Conservation (phyloP, 495 filamentous ascomycete species). For the Penicillium fimorum region DNA sequence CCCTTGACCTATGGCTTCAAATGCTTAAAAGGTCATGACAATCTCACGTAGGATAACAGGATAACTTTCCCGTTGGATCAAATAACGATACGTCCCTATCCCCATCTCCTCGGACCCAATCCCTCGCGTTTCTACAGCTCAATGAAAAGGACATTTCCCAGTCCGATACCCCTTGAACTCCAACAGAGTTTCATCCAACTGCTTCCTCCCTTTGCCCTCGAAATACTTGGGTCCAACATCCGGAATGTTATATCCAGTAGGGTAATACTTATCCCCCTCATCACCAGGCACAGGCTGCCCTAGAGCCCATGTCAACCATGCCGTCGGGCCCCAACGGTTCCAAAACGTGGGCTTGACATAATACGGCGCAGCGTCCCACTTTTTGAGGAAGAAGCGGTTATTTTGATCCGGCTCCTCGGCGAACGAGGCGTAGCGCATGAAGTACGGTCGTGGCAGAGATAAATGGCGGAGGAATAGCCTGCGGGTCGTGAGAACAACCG, state of each 20-base stretch:
- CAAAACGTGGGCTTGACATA: constrained; percentile 61
- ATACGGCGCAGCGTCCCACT: constrained; percentile 56
- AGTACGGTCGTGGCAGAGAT: constrained; percentile 49
- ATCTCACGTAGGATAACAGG: not conserved
- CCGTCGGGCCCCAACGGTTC: constrained; percentile 58
- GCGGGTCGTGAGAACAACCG: constrained; percentile 45
- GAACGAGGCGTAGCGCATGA: constrained; percentile 41
- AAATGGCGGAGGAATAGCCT: constrained; percentile 56
- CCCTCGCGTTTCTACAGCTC: not conserved
- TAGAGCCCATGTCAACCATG: constrained; percentile 51
- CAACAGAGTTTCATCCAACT: constrained; percentile 39
- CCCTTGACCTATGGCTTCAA: not conserved
- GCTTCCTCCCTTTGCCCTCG: constrained; percentile 51
- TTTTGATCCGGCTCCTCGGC: constrained; percentile 46
- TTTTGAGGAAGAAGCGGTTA: constrained; percentile 46
- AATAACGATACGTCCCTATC: not conserved
- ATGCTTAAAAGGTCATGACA: not conserved
- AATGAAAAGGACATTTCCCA: constrained; percentile 56
- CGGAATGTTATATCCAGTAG: constrained; percentile 54
- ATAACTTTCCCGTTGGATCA: not conserved
- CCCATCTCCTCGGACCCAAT: not conserved
- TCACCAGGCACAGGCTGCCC: constrained; percentile 62
- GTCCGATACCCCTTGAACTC: constrained; percentile 43
- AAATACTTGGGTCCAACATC: constrained; percentile 59
- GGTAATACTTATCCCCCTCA: constrained; percentile 54